Evolutionary conservation across 2,329 filamentous ascomycete species (phyloP).

Genomic region (Apiospora arundinis): DNA sequence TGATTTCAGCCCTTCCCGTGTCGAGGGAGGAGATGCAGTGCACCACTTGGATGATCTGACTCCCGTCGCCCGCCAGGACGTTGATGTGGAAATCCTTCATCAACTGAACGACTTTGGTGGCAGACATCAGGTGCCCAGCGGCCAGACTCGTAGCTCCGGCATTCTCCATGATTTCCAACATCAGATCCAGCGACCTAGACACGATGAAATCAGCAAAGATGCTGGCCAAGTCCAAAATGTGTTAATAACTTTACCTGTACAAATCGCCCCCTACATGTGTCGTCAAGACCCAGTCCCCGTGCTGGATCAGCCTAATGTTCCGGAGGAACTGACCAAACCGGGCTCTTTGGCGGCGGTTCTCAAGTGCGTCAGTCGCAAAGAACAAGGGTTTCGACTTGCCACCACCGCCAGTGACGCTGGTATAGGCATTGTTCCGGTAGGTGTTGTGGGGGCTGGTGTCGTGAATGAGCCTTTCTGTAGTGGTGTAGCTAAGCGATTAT

Average conservation of each 20-base stretch:
- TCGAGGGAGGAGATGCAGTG: conserved; percentile 43
- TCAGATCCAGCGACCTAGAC: conserved; percentile 49
- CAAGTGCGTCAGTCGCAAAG: conserved; percentile 47
- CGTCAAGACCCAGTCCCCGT: conserved; percentile 47
- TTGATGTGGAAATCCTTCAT: conserved; percentile 44
- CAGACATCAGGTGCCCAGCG: conserved; percentile 40
- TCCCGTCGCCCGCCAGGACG: conserved; percentile 45
- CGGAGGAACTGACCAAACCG: conserved; percentile 42
- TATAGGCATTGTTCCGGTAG: conserved; percentile 46
- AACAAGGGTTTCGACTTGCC: conserved; percentile 41
- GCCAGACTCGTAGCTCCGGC: conserved; percentile 47
- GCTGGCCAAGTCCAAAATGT: no score
- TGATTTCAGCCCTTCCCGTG: conserved; percentile 32
- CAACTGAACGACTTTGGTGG: conserved; percentile 34
- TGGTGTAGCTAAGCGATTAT: conserved; percentile 39
- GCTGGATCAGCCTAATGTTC: conserved; percentile 38
- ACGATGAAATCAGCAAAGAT: no score
- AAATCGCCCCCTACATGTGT: conserved; percentile 44
- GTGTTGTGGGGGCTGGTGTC: conserved; percentile 43
- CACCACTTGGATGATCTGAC: conserved; percentile 45
- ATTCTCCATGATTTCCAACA: conserved; percentile 47
- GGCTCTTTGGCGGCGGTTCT: conserved; percentile 49
- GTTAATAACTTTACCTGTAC: conserved; percentile 51
- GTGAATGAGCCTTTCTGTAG: conserved; percentile 42
- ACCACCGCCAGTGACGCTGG: conserved; percentile 49